Evolutionary conservation across 2,329 filamentous ascomycete genomes (phyloP).

Genomic region (Trichoderma simmonsii): DNA sequence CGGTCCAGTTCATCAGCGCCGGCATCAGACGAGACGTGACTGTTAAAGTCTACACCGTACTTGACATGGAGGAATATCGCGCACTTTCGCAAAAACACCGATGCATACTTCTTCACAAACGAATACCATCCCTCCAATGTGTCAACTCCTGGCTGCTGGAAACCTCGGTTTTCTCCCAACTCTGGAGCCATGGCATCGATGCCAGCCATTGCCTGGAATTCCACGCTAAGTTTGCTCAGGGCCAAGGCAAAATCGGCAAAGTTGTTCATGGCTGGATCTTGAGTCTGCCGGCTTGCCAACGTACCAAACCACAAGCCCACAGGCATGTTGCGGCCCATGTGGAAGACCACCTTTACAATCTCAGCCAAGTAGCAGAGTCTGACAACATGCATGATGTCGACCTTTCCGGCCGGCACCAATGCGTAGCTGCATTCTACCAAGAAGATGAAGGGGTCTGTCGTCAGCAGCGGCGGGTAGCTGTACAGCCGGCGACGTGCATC

Average conservation of each 20-base stretch:
- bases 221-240: constrained; percentile 45
- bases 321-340: constrained; percentile 55
- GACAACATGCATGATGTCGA: constrained; percentile 76
- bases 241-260: constrained; percentile 55
- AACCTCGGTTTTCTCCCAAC: constrained; percentile 44
- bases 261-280: constrained; percentile 48
- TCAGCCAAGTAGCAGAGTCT: constrained; percentile 88
- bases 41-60: constrained; percentile 83
- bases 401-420: constrained; percentile 61
- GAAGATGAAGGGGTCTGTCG: constrained; percentile 73
- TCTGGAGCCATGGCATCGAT: constrained; percentile 23
- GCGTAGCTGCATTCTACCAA: constrained; percentile 75
- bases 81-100: constrained; percentile 85
- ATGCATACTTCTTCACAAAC: constrained; percentile 75
- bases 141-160: constrained; percentile 54
- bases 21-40: constrained; percentile 58
- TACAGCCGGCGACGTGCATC: constrained; percentile 42
- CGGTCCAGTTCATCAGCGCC: constrained; percentile 78
- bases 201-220: constrained; percentile 35
- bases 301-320: constrained; percentile 47
- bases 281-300: constrained; percentile 41
- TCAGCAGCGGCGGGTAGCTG: constrained; percentile 57
- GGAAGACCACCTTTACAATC: constrained; percentile 74
- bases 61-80: constrained; percentile 81
- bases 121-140: constrained; percentile 53